Conservation (phyloP, 768 basidiomycete genomes). For the Infundibulicybe gibba region DNA sequence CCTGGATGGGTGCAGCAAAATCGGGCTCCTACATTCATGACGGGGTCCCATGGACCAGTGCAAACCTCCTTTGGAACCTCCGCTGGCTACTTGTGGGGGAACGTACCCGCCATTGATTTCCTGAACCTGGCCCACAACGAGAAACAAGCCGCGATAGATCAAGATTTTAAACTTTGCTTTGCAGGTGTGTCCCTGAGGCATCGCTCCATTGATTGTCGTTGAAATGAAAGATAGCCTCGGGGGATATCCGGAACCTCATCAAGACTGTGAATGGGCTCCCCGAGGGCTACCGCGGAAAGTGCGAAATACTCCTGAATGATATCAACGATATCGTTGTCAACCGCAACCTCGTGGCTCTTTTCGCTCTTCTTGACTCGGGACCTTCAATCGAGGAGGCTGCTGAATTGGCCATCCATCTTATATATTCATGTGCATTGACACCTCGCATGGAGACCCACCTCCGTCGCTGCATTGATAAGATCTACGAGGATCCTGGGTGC, state of each 20-base stretch:
- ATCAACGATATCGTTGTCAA: slow-evolving; percentile 14
- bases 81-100: slow-evolving; percentile 15
- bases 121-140: slow-evolving; percentile 21
- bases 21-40: slow-evolving; percentile 19
- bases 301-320: slow-evolving; percentile 20
- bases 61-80: neutral
- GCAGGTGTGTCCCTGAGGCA: slow-evolving; percentile 12
- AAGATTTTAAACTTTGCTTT: slow-evolving; percentile 22
- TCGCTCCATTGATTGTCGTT: neutral
- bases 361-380: slow-evolving; percentile 19
- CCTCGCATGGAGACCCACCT: slow-evolving; percentile 18
- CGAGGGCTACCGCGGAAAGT: slow-evolving; percentile 14
- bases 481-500: slow-evolving; percentile 9
- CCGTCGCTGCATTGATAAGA: slow-evolving; percentile 14
- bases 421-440: slow-evolving; percentile 28
- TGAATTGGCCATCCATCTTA: slow-evolving; percentile 26
- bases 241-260: slow-evolving; percentile 26
- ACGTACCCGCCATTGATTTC: slow-evolving; percentile 23
- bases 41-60: neutral
- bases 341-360: slow-evolving; percentile 19
- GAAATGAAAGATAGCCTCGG: slow-evolving; percentile 12
- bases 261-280: slow-evolving; percentile 23
- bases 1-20: slow-evolving; percentile 24
- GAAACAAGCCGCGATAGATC: neutral
- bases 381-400: slow-evolving; percentile 22